Percentiles rank a stretch among this genome's conserved stretches.
phyloP scores from a whole-genome alignment of 257 asterid species.

The Coffea canephora region DNA sequence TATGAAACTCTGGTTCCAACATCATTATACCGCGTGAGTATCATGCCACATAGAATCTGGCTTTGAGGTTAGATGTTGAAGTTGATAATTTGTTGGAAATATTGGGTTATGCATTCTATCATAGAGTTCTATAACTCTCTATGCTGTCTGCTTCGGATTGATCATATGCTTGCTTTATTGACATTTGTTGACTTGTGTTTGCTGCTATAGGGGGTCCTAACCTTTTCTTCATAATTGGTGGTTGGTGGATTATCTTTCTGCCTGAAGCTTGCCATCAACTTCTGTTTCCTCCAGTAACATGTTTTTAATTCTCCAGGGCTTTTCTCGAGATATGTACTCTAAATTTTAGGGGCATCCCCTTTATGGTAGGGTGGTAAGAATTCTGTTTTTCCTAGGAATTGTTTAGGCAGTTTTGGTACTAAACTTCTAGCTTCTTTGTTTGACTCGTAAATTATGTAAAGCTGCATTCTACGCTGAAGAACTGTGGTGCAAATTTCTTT shows the following conservation, averaged over 20 bases:
- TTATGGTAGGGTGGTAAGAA: conserved; percentile 13
- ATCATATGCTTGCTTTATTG: neutral
- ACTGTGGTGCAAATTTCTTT: neutral
- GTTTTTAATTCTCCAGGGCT: conserved; percentile 12
- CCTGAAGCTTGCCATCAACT: conserved; percentile 2
- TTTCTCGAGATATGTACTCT: conserved; percentile 7
- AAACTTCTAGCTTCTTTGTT: conserved; percentile 1
- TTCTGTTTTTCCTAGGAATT: conserved; percentile 14
- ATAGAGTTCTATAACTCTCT: neutral
- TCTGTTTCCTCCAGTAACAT: neutral
- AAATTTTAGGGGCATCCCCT: conserved; percentile 1
- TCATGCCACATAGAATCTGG: neutral
- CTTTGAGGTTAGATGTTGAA: neutral
- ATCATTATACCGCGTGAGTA: conserved; percentile 69
- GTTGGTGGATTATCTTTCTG: neutral
- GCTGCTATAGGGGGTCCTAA: conserved; percentile 3
- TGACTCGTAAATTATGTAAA: neutral
- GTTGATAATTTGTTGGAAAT: neutral
- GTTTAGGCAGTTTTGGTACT: neutral
- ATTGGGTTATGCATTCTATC: neutral
- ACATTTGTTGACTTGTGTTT: neutral
- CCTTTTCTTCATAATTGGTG: neutral
- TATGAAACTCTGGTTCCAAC: conserved; percentile 91
- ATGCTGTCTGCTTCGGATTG: neutral
- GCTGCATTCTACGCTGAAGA: neutral